Percentiles rank a stretch among this genome's conserved stretches.
phyloP scores from a whole-genome alignment of 139 green algal species.

The Chlamydomonas sphaeroides region DNA sequence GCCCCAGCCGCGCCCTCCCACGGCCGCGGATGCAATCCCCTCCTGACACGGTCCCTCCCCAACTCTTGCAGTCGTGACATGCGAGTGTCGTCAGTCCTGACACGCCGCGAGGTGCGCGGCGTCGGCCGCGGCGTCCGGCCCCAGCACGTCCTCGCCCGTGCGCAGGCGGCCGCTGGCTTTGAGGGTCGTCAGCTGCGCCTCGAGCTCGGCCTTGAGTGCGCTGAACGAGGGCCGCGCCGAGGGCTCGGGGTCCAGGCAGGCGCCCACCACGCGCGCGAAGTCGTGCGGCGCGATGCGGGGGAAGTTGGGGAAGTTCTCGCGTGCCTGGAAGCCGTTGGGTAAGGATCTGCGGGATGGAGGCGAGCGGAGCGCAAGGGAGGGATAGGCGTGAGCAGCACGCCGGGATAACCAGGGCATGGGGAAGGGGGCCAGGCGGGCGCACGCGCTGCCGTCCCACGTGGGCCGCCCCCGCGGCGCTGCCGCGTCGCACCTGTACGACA shows the following conservation, averaged over 20 bases:
- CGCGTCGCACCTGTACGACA: constrained; percentile 31
- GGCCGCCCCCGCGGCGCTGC: too few species aligned
- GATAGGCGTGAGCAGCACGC: too few species aligned
- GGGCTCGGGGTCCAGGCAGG: constrained; percentile 31
- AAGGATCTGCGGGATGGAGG: not conserved
- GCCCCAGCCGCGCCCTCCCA: too few species aligned
- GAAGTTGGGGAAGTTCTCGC: constrained; percentile 39
- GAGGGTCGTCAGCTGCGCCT: constrained; percentile 11
- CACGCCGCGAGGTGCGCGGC: constrained; percentile 4
- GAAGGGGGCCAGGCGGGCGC: too few species aligned
- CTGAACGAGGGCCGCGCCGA: constrained; percentile 9
- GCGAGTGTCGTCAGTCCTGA: not conserved
- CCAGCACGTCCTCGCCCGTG: constrained; percentile 21
- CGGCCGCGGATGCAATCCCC: too few species aligned
- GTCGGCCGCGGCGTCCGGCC: not conserved
- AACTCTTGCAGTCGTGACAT: too few species aligned
- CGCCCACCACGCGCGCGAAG: not conserved
- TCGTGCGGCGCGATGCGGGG: constrained; percentile 28
- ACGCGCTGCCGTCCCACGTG: too few species aligned
- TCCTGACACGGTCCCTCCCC: too few species aligned
- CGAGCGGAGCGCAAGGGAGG: too few species aligned
- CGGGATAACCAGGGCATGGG: too few species aligned
- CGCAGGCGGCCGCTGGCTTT: constrained; percentile 7
- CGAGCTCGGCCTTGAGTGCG: not conserved
- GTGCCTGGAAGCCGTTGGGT: constrained; percentile 13